These are phyloP conservation scores for Prunella vulgaris DNA, from an alignment of 257 asterid genomes.

Conservation along the genomic window DNA sequence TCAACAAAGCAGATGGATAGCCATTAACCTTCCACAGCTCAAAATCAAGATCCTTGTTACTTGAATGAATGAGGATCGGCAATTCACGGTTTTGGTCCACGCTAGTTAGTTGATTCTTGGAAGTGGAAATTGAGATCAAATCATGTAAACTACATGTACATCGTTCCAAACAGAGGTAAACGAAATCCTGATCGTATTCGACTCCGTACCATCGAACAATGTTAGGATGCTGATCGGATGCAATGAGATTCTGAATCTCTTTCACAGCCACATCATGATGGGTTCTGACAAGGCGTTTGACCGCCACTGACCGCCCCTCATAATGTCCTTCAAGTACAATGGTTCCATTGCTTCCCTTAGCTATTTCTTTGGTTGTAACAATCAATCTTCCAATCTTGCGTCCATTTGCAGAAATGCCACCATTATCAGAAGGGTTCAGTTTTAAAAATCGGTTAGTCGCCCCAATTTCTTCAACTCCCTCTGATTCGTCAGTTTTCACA, in stretches of 20 bases:
- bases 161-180: slow-evolving; percentile 72
- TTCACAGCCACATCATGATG: slow-evolving; percentile 82
- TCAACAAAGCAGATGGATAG: slow-evolving; percentile 57
- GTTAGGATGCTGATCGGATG: slow-evolving; percentile 86
- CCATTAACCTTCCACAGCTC: slow-evolving; percentile 64
- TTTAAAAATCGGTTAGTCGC: slow-evolving; percentile 20
- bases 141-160: slow-evolving; percentile 75
- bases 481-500: slow-evolving; percentile 22
- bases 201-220: slow-evolving; percentile 89
- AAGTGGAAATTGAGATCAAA: slow-evolving; percentile 39
- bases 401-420: slow-evolving; percentile 26
- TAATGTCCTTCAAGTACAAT: slow-evolving; percentile 78
- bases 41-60: slow-evolving; percentile 40
- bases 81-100: slow-evolving; percentile 19
- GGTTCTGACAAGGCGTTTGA: slow-evolving; percentile 79
- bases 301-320: slow-evolving; percentile 87
- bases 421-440: slow-evolving; percentile 19
- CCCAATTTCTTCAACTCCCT: slow-evolving; percentile 22
- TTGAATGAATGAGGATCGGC: neutral
- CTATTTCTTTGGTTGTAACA: slow-evolving; percentile 59
- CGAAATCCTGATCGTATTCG: slow-evolving; percentile 79
- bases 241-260: slow-evolving; percentile 88
- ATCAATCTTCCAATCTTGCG: slow-evolving; percentile 73
- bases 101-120: slow-evolving; percentile 23
- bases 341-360: slow-evolving; percentile 92